Evolutionary conservation across 2,329 filamentous ascomycete species (phyloP).

Genomic region (Colletotrichum destructivum): DNA sequence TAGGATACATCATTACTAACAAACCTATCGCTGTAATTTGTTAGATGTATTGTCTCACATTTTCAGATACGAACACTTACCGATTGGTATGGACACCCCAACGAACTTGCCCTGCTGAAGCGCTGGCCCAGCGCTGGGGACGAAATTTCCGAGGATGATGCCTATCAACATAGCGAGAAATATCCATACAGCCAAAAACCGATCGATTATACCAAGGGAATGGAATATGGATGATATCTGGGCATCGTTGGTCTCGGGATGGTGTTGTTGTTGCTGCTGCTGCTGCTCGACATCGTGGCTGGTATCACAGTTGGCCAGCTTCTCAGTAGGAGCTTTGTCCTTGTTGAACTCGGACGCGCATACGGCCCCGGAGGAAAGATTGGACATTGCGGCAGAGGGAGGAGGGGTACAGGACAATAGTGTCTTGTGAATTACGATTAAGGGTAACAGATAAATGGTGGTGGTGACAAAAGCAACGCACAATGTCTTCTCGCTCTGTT

Average conservation of each 20-base stretch:
- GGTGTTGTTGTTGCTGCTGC: conserved; percentile 27
- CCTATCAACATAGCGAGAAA: conserved; percentile 84
- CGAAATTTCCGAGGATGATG: conserved; percentile 83
- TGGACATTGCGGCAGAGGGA: not conserved
- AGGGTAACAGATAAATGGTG: not conserved
- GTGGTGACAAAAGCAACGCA: not conserved
- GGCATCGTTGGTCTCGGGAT: not conserved
- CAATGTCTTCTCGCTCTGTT: not conserved
- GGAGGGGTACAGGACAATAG: not conserved
- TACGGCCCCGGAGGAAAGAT: not conserved
- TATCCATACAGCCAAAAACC: conserved; percentile 80
- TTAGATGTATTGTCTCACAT: not conserved
- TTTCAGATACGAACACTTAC: conserved; percentile 52
- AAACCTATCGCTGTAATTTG: conserved; percentile 76
- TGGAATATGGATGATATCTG: conserved; percentile 63
- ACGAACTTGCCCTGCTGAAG: conserved; percentile 82
- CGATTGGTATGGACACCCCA: conserved; percentile 77
- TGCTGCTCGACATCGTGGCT: conserved; percentile 38
- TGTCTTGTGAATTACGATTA: not conserved
- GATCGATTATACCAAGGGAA: conserved; percentile 72
- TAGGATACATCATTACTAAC: conserved; percentile 95
- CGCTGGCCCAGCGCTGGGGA: conserved; percentile 71
- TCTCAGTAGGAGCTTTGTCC: not conserved
- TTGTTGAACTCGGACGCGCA: not conserved
- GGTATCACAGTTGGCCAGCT: not conserved